These are phyloP conservation scores for Coffea eugenioides DNA, from an alignment of 257 asterid species.

Conservation along the genomic window DNA sequence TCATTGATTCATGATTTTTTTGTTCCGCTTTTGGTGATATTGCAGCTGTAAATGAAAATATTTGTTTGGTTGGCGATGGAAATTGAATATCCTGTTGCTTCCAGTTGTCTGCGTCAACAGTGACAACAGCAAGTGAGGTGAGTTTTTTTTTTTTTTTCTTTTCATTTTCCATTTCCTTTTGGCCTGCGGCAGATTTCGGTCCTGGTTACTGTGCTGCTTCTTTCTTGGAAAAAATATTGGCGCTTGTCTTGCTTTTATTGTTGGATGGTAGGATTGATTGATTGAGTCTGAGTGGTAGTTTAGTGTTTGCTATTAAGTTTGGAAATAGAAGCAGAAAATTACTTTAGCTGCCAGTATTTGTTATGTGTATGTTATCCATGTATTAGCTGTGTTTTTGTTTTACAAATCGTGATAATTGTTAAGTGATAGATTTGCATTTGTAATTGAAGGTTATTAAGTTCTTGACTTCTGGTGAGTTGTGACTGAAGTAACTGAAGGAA, in stretches of 20 bases:
- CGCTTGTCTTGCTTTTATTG: background rate
- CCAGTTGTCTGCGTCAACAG: background rate
- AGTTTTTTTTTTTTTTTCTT: background rate
- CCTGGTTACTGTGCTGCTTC: background rate
- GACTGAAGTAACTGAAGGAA: slow-evolving; percentile 1
- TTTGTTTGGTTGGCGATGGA: background rate
- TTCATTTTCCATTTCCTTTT: background rate
- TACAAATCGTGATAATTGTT: background rate
- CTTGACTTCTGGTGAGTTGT: background rate
- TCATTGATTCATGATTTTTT: no score
- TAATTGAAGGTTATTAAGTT: slow-evolving; percentile 12
- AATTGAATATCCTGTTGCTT: background rate
- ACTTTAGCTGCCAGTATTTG: background rate
- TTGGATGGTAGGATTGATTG: background rate
- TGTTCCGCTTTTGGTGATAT: background rate
- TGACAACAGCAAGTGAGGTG: slow-evolving; percentile 2
- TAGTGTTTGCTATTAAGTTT: background rate
- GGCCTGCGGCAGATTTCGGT: background rate
- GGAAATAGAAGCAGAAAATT: background rate
- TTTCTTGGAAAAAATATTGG: background rate
- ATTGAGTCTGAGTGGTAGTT: background rate
- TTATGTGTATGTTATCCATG: background rate
- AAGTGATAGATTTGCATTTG: slow-evolving; percentile 9
- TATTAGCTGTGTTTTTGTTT: background rate
- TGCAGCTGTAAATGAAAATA: slow-evolving; percentile 1